phyloP scores from a whole-genome alignment of 2,329 filamentous ascomycete species.

The Cladosporium sp. region DNA sequence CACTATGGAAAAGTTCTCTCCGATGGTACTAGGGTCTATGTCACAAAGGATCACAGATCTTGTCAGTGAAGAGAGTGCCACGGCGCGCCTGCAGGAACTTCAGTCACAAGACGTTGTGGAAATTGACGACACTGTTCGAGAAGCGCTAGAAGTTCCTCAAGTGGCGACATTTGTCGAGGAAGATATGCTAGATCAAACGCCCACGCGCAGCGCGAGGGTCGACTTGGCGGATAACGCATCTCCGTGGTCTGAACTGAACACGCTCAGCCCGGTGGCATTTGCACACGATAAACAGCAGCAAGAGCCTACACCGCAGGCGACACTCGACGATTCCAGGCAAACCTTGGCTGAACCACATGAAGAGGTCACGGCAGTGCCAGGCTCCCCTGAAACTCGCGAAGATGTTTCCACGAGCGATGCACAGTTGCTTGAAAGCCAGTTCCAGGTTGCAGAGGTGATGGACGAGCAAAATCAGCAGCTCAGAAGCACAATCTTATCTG shows the following conservation, averaged over 20 bases:
- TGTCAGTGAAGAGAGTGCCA: neutral
- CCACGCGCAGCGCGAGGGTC: neutral
- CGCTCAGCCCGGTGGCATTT: neutral
- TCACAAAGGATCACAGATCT: neutral
- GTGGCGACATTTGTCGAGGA: neutral
- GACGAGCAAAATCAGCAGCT: neutral
- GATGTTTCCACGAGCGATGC: neutral
- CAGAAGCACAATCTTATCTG: neutral
- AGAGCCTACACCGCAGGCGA: neutral
- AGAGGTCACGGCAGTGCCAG: neutral
- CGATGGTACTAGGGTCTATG: neutral
- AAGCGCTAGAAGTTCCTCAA: neutral
- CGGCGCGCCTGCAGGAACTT: neutral
- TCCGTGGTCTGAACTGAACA: too few species aligned
- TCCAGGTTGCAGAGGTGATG: neutral
- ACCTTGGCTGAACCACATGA: neutral
- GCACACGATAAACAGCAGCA: neutral
- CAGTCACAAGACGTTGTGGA: neutral
- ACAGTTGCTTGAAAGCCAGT: neutral
- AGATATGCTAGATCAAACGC: neutral
- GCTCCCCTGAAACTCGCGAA: neutral
- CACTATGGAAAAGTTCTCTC: conserved; percentile 2
- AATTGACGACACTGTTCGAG: neutral
- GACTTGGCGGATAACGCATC: neutral
- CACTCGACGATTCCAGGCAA: neutral